phyloP scores from a whole-genome alignment of 2,329 filamentous ascomycete species.

The Paracorniculantispora psalliotae region DNA sequence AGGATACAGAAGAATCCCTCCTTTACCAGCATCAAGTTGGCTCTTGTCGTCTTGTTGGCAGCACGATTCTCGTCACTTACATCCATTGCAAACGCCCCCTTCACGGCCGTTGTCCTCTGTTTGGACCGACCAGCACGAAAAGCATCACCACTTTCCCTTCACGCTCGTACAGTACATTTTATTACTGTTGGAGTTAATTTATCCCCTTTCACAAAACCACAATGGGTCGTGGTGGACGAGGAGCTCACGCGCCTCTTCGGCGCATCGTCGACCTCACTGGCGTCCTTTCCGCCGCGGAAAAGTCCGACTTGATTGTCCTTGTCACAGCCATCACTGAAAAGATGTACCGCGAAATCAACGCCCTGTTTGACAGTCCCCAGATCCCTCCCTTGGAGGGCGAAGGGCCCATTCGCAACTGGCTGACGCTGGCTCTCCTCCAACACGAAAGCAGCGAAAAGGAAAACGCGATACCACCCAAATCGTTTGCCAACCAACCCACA shows the following conservation, averaged over 20 bases:
- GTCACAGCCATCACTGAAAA: slow-evolving; percentile 48
- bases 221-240: slow-evolving; percentile 38
- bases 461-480: neutral
- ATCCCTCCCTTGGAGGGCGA: slow-evolving; percentile 27
- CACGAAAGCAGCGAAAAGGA: slow-evolving; percentile 29
- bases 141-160: too few relatives aligned
- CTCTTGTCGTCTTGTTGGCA: neutral
- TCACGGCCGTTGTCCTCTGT: neutral
- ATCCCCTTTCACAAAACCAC: slow-evolving; percentile 12
- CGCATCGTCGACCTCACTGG: slow-evolving; percentile 48
- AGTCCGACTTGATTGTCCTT: slow-evolving; percentile 47
- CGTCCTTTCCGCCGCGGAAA: slow-evolving; percentile 43
- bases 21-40: neutral
- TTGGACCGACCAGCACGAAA: neutral
- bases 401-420: slow-evolving; percentile 30
- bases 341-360: slow-evolving; percentile 48
- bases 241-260: slow-evolving; percentile 29
- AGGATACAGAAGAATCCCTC: neutral
- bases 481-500: slow-evolving; percentile 22
- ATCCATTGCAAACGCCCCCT: neutral
- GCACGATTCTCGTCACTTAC: too few relatives aligned
- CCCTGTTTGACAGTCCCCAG: slow-evolving; percentile 46
- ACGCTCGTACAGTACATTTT: too few relatives aligned
- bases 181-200: too few relatives aligned
- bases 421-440: slow-evolving; percentile 28